Percentiles rank a stretch among this genome's conserved stretches.
Evolutionary conservation across 75 land plant species (phyloP).

Genomic region (Cryptomeria japonica): DNA sequence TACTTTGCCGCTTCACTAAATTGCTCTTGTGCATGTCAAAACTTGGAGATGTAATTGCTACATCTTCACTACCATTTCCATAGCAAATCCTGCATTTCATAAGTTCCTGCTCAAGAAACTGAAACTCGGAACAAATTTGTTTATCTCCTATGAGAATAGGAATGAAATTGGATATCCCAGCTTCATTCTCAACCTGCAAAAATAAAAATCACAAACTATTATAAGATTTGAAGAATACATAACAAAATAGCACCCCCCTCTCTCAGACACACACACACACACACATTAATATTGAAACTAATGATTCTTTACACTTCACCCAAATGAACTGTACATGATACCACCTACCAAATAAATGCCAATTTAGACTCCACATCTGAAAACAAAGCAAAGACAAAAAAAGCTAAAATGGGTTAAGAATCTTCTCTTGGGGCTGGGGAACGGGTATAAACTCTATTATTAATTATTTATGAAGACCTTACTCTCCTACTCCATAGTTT

Average conservation of each 20-base stretch:
- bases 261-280: neutral
- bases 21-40: constrained; percentile 17
- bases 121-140: constrained; percentile 64
- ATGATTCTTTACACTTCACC: neutral
- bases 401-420: neutral
- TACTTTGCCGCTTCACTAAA: constrained; percentile 10
- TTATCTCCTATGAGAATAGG: constrained; percentile 74
- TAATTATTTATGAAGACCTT: neutral
- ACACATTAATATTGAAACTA: neutral
- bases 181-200: constrained; percentile 78
- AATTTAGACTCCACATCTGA: neutral
- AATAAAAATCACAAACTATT: neutral
- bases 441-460: neutral
- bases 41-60: neutral
- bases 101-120: constrained; percentile 33
- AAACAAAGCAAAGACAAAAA: neutral
- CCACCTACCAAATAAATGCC: neutral
- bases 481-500: neutral
- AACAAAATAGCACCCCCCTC: neutral
- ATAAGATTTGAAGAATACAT: neutral
- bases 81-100: constrained; percentile 1
- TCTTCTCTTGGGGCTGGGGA: neutral
- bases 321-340: neutral
- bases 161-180: constrained; percentile 80
- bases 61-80: neutral